These are phyloP conservation scores for Pythium brachiatum DNA, from an alignment of 352 stramenopile genomes.

Conservation along the genomic window DNA sequence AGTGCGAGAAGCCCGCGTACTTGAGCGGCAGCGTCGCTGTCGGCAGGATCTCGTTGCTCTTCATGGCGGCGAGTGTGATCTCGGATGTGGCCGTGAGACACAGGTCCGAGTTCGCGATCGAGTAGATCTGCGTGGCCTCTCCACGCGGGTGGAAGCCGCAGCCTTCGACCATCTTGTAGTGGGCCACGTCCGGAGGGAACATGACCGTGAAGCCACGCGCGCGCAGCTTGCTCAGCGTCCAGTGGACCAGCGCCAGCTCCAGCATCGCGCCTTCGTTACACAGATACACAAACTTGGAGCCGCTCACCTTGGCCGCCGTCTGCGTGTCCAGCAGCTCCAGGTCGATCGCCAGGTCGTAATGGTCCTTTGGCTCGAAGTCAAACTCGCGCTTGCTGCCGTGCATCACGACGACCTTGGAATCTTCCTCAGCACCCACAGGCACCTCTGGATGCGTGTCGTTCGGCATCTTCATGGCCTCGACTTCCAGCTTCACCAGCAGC, in stretches of 20 bases:
- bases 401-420: slow-evolving; percentile 49
- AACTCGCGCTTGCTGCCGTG: slow-evolving; percentile 60
- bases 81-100: slow-evolving; percentile 84
- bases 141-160: slow-evolving; percentile 86
- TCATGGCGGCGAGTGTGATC: slow-evolving; percentile 77
- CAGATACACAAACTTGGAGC: slow-evolving; percentile 84
- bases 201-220: slow-evolving; percentile 70
- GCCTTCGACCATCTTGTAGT: slow-evolving; percentile 79
- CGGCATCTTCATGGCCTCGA: slow-evolving; percentile 71
- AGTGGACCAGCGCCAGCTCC: slow-evolving; percentile 83
- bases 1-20: slow-evolving; percentile 83
- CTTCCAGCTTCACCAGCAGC: slow-evolving; percentile 50
- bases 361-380: slow-evolving; percentile 59
- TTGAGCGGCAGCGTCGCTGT: slow-evolving; percentile 61
- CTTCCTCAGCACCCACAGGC: slow-evolving; percentile 53
- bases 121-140: slow-evolving; percentile 88
- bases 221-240: slow-evolving; percentile 67
- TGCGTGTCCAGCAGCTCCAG: slow-evolving; percentile 78
- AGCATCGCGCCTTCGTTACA: slow-evolving; percentile 88
- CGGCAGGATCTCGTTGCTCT: slow-evolving; percentile 72
- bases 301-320: slow-evolving; percentile 58
- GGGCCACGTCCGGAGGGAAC: slow-evolving; percentile 81
- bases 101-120: slow-evolving; percentile 77
- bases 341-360: slow-evolving; percentile 64
- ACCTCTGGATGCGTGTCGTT: slow-evolving; percentile 77